Evolutionary conservation across 1,139 yeast genomes (phyloP).

Genomic region (Kluyveromyces sp.): DNA sequence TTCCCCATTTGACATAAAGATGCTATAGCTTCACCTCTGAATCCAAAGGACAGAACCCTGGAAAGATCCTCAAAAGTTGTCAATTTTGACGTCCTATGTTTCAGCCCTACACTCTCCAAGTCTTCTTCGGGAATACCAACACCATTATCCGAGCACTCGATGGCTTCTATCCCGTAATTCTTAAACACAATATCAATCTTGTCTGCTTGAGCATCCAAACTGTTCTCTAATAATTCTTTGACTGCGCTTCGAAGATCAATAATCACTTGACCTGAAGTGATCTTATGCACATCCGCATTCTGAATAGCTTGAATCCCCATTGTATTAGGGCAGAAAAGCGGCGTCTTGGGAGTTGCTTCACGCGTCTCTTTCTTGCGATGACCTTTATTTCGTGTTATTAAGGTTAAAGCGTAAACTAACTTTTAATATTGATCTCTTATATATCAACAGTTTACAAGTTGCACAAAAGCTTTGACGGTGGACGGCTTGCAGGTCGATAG

Average conservation of each 20-base stretch:
- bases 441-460: too few relatives aligned
- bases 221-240: constrained; percentile 81
- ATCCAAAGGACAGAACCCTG: constrained; percentile 56
- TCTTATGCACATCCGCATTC: constrained; percentile 45
- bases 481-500: too few relatives aligned
- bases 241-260: constrained; percentile 68
- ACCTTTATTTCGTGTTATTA: neutral
- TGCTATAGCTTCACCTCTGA: constrained; percentile 80
- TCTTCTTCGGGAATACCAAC: constrained; percentile 59
- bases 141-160: constrained; percentile 76
- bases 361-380: neutral
- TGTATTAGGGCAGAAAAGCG: neutral
- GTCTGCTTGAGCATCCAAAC: constrained; percentile 70
- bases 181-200: constrained; percentile 59
- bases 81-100: constrained; percentile 79
- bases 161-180: constrained; percentile 67
- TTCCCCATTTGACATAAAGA: constrained; percentile 63
- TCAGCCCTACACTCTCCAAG: constrained; percentile 53
- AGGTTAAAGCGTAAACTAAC: neutral
- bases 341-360: neutral
- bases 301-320: constrained; percentile 19
- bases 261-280: constrained; percentile 92
- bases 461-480: too few relatives aligned
- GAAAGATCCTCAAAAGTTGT: constrained; percentile 49
- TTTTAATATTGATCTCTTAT: too few relatives aligned